Percentiles rank a stretch among this genome's conserved stretches.
Conservation (phyloP, 1,139 yeast genomes). For the Geotrichum cucujoidarum region DNA sequence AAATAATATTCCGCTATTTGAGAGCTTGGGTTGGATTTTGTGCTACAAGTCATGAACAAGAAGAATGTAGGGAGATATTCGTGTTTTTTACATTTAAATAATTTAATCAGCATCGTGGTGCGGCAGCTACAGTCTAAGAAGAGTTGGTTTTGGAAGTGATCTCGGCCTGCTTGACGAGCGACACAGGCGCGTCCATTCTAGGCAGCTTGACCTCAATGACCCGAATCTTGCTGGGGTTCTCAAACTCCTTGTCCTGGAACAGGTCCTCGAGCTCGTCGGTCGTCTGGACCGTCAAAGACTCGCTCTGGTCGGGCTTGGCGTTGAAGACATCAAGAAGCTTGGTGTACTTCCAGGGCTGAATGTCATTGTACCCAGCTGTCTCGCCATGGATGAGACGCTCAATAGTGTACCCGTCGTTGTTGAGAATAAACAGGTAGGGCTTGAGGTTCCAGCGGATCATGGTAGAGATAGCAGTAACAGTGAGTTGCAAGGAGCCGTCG, state of each 20-base stretch:
- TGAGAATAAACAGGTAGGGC: conserved; percentile 76
- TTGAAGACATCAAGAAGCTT: conserved; percentile 65
- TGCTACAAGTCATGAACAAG: too few relatives aligned
- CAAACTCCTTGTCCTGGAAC: conserved; percentile 51
- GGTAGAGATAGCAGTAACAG: conserved; percentile 82
- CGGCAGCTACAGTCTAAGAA: too few relatives aligned
- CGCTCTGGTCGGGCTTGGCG: conserved; percentile 47
- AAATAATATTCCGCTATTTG: too few relatives aligned
- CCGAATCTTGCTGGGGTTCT: conserved; percentile 61
- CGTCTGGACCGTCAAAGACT: conserved; percentile 48
- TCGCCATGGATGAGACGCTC: conserved; percentile 85
- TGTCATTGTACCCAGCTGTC: conserved; percentile 68
- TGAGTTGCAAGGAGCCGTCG: conserved; percentile 85
- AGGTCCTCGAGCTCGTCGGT: conserved; percentile 63
- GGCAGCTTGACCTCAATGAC: conserved; percentile 75
- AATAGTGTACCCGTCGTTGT: conserved; percentile 85
- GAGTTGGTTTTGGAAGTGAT: conserved; percentile 62
- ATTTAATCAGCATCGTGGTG: too few relatives aligned
- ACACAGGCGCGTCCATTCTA: conserved; percentile 74
- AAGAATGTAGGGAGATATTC: too few relatives aligned
- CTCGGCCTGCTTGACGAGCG: conserved; percentile 70
- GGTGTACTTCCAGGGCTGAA: conserved; percentile 78
- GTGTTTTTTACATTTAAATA: too few relatives aligned
- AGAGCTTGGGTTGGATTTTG: too few relatives aligned
- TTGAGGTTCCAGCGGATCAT: conserved; percentile 74